Percentiles rank a stretch among this genome's conserved stretches.
phyloP scores from a whole-genome alignment of 2,329 filamentous ascomycete species.

The Colletotrichum australisinense region DNA sequence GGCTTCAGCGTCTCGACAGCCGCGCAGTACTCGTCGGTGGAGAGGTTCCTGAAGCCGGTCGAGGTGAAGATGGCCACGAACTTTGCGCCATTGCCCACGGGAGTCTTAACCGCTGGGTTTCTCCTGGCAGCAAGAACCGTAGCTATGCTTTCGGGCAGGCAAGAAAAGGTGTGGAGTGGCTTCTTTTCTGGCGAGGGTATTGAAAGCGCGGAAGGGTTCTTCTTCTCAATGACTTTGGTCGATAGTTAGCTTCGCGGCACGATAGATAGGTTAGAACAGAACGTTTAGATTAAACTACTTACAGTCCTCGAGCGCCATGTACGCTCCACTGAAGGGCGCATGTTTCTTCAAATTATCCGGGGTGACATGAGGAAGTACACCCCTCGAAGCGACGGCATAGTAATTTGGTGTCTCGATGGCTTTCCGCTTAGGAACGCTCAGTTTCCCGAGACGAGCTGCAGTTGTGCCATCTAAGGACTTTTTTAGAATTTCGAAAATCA shows the following conservation, averaged over 20 bases:
- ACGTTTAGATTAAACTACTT: conserved; percentile 50
- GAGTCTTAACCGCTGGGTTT: conserved; percentile 78
- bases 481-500: conserved; percentile 61
- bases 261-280: conserved; percentile 13
- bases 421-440: conserved; percentile 71
- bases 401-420: conserved; percentile 87
- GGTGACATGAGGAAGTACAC: conserved; percentile 86
- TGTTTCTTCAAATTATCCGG: conserved; percentile 81
- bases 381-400: conserved; percentile 83
- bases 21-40: conserved; percentile 74
- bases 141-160: conserved; percentile 72
- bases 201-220: conserved; percentile 57
- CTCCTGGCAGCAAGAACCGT: conserved; percentile 83
- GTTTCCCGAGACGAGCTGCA: conserved; percentile 73
- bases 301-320: conserved; percentile 95
- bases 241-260: neutral
- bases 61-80: conserved; percentile 85
- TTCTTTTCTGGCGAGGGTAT: conserved; percentile 54
- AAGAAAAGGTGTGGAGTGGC: conserved; percentile 81
- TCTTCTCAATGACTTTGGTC: conserved; percentile 64
- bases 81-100: conserved; percentile 76
- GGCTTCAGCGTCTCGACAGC: conserved; percentile 75
- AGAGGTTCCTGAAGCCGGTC: conserved; percentile 82
- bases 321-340: conserved; percentile 75
- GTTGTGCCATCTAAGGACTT: conserved; percentile 50